A percentile compares a stretch with the other conserved stretches of the same genome.
phyloP scores from a whole-genome alignment of 306 rosid species.

The Neltuma alba region DNA sequence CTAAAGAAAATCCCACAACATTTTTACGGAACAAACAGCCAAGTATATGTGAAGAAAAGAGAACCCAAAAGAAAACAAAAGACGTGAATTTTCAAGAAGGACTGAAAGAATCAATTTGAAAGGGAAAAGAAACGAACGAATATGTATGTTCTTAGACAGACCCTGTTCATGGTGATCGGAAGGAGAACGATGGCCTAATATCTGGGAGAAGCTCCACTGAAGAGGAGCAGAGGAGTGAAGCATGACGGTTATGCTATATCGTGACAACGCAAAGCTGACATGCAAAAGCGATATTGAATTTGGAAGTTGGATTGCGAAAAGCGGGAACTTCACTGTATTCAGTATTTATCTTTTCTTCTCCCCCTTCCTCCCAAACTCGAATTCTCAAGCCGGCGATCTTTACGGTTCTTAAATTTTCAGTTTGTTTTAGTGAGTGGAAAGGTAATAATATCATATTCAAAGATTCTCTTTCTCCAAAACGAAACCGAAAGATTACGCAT shows the following conservation, averaged over 20 bases:
- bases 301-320: neutral
- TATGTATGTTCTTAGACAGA: neutral
- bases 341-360: no score
- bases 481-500: no score
- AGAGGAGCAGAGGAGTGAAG: neutral
- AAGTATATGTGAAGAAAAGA: no score
- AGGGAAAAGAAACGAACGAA: neutral
- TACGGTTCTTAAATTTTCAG: no score
- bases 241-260: neutral
- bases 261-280: neutral
- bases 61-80: no score
- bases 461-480: no score
- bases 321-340: neutral
- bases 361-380: no score
- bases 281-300: neutral
- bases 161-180: neutral
- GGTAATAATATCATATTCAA: no score
- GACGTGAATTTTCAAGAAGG: no score
- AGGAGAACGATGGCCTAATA: neutral
- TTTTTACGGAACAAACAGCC: no score
- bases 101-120: neutral
- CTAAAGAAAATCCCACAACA: conserved; percentile 25
- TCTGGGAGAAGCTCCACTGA: neutral
- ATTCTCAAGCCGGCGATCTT: no score
- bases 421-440: no score